Conservation (phyloP, 768 basidiomycete genomes). For the Tephrocybe sp. region DNA sequence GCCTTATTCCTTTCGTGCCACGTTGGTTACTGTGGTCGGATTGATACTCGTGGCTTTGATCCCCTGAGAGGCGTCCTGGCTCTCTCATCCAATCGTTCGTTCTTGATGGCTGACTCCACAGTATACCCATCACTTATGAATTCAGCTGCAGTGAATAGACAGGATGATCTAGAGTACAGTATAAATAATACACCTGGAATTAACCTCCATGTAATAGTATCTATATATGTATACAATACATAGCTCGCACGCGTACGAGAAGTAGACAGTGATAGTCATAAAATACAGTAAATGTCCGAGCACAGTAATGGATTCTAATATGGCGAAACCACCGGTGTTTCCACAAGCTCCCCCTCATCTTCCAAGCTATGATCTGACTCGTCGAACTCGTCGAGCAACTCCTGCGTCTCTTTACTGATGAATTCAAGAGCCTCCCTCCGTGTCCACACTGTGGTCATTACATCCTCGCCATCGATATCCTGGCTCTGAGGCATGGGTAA, state of each 20-base stretch:
- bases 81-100: neutral
- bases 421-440: conserved; percentile 50
- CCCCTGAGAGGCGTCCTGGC: conserved; percentile 11
- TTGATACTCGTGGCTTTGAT: conserved; percentile 21
- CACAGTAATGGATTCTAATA: neutral
- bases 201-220: conserved; percentile 10
- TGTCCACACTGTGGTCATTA: conserved; percentile 50
- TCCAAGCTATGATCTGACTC: conserved; percentile 28
- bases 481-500: conserved; percentile 44
- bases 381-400: conserved; percentile 62
- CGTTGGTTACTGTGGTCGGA: conserved; percentile 25
- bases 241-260: neutral
- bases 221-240: conserved; percentile 2
- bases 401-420: conserved; percentile 53
- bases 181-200: conserved; percentile 3
- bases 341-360: conserved; percentile 29
- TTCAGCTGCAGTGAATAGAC: neutral
- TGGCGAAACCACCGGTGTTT: conserved; percentile 12
- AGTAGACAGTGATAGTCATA: neutral
- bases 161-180: conserved; percentile 3
- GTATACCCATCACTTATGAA: neutral
- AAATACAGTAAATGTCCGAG: neutral
- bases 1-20: conserved; percentile 12
- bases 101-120: too few relatives aligned
- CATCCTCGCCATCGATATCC: conserved; percentile 30